These are phyloP conservation scores for Aegilops umbellulata DNA, from an alignment of 176 grass and related monocot species.

Conservation along the genomic window DNA sequence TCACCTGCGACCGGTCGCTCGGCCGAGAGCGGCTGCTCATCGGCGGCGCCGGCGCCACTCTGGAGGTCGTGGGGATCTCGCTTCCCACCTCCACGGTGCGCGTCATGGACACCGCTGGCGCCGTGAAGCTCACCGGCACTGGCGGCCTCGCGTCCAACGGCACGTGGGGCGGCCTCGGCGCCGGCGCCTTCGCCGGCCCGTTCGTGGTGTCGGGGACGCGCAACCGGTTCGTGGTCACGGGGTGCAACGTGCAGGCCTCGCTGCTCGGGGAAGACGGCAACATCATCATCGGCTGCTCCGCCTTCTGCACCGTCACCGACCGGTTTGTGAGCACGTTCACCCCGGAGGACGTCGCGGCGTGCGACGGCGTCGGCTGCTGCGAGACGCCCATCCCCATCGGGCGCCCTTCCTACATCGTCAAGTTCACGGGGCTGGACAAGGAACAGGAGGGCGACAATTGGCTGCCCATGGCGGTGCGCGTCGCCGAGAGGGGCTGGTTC, in stretches of 20 bases:
- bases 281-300: slow-evolving; percentile 22
- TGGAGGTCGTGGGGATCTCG: neutral
- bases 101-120: neutral
- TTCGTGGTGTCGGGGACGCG: slow-evolving; percentile 4
- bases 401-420: neutral
- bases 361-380: slow-evolving; percentile 11
- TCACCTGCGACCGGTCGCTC: slow-evolving; percentile 13
- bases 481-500: slow-evolving; percentile 30
- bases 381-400: slow-evolving; percentile 18
- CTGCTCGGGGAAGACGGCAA: neutral
- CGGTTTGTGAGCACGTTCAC: neutral
- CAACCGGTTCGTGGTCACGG: neutral
- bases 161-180: neutral
- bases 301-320: slow-evolving; percentile 12
- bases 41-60: neutral
- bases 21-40: neutral
- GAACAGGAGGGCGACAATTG: neutral
- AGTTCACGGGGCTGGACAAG: neutral
- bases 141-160: neutral
- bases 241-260: slow-evolving; percentile 20
- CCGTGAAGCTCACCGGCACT: neutral
- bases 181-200: neutral
- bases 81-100: neutral
- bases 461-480: neutral
- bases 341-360: neutral